Conservation (phyloP, 2,329 filamentous ascomycete species). For the Aspergillus sergii region DNA sequence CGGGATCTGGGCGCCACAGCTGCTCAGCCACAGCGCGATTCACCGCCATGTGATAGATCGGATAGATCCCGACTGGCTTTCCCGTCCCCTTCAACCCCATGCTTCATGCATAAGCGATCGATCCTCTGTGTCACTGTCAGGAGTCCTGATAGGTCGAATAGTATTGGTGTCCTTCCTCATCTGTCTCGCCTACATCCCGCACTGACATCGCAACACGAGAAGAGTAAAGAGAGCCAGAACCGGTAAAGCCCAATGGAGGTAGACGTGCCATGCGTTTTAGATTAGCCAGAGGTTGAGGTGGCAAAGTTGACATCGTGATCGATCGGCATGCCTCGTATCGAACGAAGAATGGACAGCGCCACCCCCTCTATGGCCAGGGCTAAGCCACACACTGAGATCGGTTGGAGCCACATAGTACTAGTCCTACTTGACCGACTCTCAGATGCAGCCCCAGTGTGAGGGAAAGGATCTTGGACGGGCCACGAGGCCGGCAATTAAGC, state of each 20-base stretch:
- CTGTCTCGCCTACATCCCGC: neutral
- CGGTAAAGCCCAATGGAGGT: neutral
- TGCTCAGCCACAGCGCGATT: constrained; percentile 13
- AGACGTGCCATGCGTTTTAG: neutral
- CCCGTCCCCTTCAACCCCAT: constrained; percentile 10
- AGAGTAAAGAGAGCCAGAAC: neutral
- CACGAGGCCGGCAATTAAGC: constrained; percentile 1
- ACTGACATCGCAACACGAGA: neutral
- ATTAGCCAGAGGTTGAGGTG: neutral
- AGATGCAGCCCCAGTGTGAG: neutral
- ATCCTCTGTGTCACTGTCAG: constrained; percentile 1
- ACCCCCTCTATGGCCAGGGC: neutral
- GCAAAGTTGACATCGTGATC: neutral
- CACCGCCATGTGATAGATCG: constrained; percentile 38
- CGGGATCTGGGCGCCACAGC: constrained; percentile 11
- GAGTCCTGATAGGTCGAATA: neutral
- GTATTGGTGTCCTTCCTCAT: neutral
- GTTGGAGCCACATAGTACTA: neutral
- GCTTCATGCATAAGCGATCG: constrained; percentile 14
- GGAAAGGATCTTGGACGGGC: neutral
- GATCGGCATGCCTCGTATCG: neutral
- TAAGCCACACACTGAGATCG: neutral
- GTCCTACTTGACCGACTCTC: neutral
- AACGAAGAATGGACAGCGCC: neutral
- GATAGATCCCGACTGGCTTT: constrained; percentile 13